Evolutionary conservation across 768 basidiomycete species (phyloP).

Genomic region (Mycena rosella): DNA sequence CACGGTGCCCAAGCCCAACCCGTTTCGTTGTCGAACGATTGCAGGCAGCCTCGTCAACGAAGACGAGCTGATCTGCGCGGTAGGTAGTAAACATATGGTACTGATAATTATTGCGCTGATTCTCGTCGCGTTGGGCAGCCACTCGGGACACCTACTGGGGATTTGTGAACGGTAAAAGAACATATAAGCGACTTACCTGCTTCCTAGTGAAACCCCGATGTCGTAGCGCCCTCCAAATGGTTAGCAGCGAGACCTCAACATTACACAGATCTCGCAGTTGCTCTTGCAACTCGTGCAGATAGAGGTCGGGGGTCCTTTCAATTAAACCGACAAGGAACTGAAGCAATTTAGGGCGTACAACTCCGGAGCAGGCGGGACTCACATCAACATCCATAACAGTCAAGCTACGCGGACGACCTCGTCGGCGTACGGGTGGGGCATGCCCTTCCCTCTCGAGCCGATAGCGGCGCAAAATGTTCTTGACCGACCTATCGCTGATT

Average conservation of each 20-base stretch:
- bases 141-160: not conserved
- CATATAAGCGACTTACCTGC: constrained; percentile 24
- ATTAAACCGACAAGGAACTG: constrained; percentile 39
- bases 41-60: not conserved
- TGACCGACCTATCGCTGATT: not conserved
- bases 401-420: not conserved
- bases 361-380: too few species aligned
- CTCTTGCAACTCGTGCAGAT: constrained; percentile 36
- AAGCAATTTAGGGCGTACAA: too few species aligned
- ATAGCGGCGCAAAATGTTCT: not conserved
- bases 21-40: not conserved
- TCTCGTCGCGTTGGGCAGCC: not conserved
- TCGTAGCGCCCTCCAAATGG: constrained; percentile 32
- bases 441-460: not conserved
- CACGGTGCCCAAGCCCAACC: not conserved
- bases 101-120: not conserved
- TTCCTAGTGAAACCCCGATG: constrained; percentile 37
- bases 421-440: not conserved
- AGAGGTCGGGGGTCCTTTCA: constrained; percentile 40
- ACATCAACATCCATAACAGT: not conserved
- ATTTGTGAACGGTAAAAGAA: not conserved
- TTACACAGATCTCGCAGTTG: not conserved
- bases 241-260: constrained; percentile 29
- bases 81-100: not conserved
- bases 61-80: constrained; percentile 41